Base-by-base conservation (phyloP, 805 yeast genomes). In the Hanseniaspora pseudoguilliermondii region DNA sequence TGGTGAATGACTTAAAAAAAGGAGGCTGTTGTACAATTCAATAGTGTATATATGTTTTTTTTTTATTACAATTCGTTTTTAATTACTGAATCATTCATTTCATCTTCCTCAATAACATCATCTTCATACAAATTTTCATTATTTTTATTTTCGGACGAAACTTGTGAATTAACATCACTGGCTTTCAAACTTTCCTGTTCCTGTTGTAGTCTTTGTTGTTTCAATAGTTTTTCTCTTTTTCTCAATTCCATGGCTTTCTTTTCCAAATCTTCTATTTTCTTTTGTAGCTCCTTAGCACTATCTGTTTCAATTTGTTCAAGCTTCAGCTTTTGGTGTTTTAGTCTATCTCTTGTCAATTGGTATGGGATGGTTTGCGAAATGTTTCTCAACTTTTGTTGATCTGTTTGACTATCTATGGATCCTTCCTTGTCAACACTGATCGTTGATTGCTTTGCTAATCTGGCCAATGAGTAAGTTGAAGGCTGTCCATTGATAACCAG, bases 361-460 rank as follows among this genome's bases (percentile, higher is more conserved):
- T 86, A 86, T n/a, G 95, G 95, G 25, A 86, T 86, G 1, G 93
- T 86, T 64, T 84, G 91, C 44, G 89, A 82, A 56, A 86, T 81
- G 64, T 82, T 85, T 65, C 95, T 75, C 60, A 86, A 71, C 68
- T 84, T 86, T 60, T 75, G 75, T 60, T 86, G 48, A n/a, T 46
- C 48, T 11, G 48, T 27, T n/a, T 46, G 36, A 18, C n/a, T 10
- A 9, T 46, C 38, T 16, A 32, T 11, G 5, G 35, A 32, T 32
- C 15, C 32, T 3, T 15, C 18, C 27, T 25, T 43, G 9, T 46
- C 48, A 32, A 23, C 8, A 23, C 20, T 32, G 11, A 16, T 6
- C 6, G 13, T 10, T 16, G 40, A 32, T 23, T 54, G 47, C 25
- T 42, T 34, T 9, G 53, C 57, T 32, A 54, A 34, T 47, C 42